Evolutionary conservation across 768 basidiomycete species (phyloP).

Genomic region (Lepiota venenata): DNA sequence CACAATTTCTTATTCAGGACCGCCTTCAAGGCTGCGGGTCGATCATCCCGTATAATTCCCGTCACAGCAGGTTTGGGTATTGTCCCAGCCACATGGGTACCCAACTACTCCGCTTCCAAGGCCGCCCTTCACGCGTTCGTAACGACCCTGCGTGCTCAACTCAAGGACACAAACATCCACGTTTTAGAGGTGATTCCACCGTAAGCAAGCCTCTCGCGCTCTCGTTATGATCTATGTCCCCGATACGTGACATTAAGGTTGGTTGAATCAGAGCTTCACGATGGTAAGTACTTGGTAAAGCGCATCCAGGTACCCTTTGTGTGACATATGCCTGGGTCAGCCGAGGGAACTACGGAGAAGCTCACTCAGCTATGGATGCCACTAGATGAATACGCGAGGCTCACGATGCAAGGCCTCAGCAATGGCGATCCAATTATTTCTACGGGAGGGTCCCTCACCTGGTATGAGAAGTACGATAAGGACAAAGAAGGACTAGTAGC

Average conservation of each 20-base stretch:
- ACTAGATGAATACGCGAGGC: conserved; percentile 37
- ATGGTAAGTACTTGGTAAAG: conserved; percentile 30
- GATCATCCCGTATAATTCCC: conserved; percentile 40
- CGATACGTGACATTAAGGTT: conserved; percentile 26
- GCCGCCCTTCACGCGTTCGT: conserved; percentile 49
- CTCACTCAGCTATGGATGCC: conserved; percentile 50
- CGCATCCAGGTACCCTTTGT: not conserved
- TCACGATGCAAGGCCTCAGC: conserved; percentile 21
- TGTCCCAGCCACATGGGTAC: conserved; percentile 31
- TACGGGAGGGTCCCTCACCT: conserved; percentile 16
- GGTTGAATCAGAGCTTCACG: conserved; percentile 59
- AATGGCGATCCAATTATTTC: conserved; percentile 21
- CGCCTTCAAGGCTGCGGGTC: conserved; percentile 31
- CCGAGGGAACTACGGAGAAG: conserved; percentile 41
- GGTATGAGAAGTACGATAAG: conserved; percentile 24
- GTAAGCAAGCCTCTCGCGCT: conserved; percentile 24
- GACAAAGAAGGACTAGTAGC: conserved; percentile 19
- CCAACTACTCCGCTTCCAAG: conserved; percentile 51
- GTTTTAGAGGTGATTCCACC: conserved; percentile 55
- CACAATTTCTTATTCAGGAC: not conserved
- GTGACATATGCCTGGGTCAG: conserved; percentile 21
- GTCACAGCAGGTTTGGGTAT: conserved; percentile 48
- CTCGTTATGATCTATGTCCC: not conserved
- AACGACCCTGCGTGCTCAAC: conserved; percentile 38
- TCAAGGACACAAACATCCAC: conserved; percentile 43